Base-by-base conservation (phyloP, 208 protist species). In the Acanthamoeba culbertsoni region DNA sequence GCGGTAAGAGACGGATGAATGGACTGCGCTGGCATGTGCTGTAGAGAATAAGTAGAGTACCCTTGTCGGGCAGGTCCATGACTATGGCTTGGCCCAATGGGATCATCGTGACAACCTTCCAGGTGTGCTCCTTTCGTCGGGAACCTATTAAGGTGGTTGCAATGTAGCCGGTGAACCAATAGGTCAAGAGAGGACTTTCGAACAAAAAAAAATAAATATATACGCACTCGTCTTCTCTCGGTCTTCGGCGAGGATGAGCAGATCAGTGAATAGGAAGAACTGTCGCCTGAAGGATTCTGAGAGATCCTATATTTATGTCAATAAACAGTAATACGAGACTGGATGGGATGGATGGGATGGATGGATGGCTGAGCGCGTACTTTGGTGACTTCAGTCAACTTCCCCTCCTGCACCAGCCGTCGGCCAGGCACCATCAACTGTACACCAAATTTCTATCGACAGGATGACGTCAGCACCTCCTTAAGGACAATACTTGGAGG, bases 391-490 rank as follows among this genome's bases (percentile, higher is more conserved):
- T 91, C 57, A 23, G 31, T 20, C 37, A 91, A 6, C 42, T 51
- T 75, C 1, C 86, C 86, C 16, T 91, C 86, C n/a, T 91, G 57
- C 43, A 91, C 59, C 3, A 91, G 45, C 37, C 62, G 7, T 42
- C 86, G 51, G 16, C 86, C 86, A n/a, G 86, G 86, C 26, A 91
- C 86, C 86, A 91, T 91, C 42, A 91, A 51, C 62, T 91, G 86
- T 37, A 91, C 86, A n/a, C 86, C 86, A 40, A 91, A 91, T 91
- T 91, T 91, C 86, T 91, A 40, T 65, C n/a, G 31, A 20, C 10
- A 46, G n/a, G n/a, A 35, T 7, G 23, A 8, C 23, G 23, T 18
- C 1, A n/a, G 18, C 8, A 75, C 14, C 8, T 14, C 28, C 31
- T 4, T 18, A 6, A 33, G 5, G 16, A 33, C 18, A 8, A 2